A percentile compares a stretch with the other conserved stretches of the same genome.
Conservation (phyloP, 1,139 yeast genomes). For the Blastobotrys elegans region DNA sequence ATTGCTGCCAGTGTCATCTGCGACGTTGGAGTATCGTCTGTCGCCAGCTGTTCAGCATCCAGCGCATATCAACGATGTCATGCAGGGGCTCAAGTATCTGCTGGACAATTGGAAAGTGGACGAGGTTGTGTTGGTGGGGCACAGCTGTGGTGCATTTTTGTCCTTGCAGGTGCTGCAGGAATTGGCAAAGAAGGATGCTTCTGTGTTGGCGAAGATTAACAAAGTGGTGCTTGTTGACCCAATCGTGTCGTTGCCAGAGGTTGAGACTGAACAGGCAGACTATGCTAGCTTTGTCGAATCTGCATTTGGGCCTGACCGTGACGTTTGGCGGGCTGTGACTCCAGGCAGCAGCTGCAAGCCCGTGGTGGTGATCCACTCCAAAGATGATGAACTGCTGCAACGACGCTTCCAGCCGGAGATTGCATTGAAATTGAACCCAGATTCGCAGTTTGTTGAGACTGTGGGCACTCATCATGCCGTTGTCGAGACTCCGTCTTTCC, state of each 20-base stretch:
- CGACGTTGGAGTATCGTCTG: constrained; percentile 62
- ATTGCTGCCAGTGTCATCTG: constrained; percentile 22
- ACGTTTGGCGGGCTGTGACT: constrained; percentile 31
- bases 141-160: constrained; percentile 79
- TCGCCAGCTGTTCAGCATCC: constrained; percentile 66
- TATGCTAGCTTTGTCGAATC: constrained; percentile 42
- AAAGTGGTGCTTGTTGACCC: constrained; percentile 46
- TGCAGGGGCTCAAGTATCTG: constrained; percentile 40
- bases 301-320: constrained; percentile 40
- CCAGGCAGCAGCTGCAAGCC: constrained; percentile 23
- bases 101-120: constrained; percentile 28
- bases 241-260: constrained; percentile 42
- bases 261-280: constrained; percentile 43
- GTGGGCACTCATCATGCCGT: constrained; percentile 14
- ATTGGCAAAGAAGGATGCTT: neutral
- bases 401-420: constrained; percentile 29
- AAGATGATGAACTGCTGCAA: constrained; percentile 36
- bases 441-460: constrained; percentile 2
- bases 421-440: constrained; percentile 24
- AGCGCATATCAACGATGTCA: constrained; percentile 53
- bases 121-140: constrained; percentile 52
- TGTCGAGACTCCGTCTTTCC: constrained; percentile 2
- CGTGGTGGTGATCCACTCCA: constrained; percentile 34
- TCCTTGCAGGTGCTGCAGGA: constrained; percentile 42
- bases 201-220: constrained; percentile 1